A percentile compares a stretch with the other conserved stretches of the same genome.
phyloP scores from a whole-genome alignment of 1,139 yeast species.

The Suhomyces ambrosiae region DNA sequence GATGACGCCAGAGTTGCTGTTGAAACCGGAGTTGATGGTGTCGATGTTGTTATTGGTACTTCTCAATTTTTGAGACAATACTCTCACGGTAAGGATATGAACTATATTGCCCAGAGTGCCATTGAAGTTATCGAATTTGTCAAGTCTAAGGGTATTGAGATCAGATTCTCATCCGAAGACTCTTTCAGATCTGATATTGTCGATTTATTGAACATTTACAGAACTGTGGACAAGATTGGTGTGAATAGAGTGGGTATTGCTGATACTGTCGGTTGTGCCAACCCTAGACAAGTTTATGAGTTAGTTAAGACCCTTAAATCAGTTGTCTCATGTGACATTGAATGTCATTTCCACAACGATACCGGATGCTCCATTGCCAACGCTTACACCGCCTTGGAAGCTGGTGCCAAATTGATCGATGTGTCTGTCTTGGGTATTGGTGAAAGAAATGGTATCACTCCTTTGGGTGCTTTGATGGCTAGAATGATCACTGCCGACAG shows the following conservation, averaged over 20 bases:
- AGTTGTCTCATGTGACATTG: slow-evolving; percentile 59
- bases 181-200: slow-evolving; percentile 61
- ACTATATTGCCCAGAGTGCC: slow-evolving; percentile 89
- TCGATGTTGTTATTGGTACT: slow-evolving; percentile 61
- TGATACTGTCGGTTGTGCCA: slow-evolving; percentile 64
- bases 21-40: slow-evolving; percentile 64
- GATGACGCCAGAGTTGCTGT: slow-evolving; percentile 61
- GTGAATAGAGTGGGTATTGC: slow-evolving; percentile 64
- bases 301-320: slow-evolving; percentile 59
- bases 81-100: slow-evolving; percentile 98
- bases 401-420: slow-evolving; percentile 61
- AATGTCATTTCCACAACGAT: slow-evolving; percentile 63
- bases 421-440: slow-evolving; percentile 62
- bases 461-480: slow-evolving; percentile 64
- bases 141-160: slow-evolving; percentile 59
- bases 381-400: slow-evolving; percentile 62
- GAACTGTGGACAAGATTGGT: slow-evolving; percentile 60
- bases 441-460: slow-evolving; percentile 63
- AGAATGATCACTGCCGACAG: slow-evolving; percentile 64
- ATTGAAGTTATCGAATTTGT: slow-evolving; percentile 60
- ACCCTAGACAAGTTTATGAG: slow-evolving; percentile 62
- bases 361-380: slow-evolving; percentile 66
- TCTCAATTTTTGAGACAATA: slow-evolving; percentile 77
- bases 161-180: slow-evolving; percentile 59
- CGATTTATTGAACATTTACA: slow-evolving; percentile 57